Conservation (phyloP, 78 protist genomes). For the Emiliania huxleyi region DNA sequence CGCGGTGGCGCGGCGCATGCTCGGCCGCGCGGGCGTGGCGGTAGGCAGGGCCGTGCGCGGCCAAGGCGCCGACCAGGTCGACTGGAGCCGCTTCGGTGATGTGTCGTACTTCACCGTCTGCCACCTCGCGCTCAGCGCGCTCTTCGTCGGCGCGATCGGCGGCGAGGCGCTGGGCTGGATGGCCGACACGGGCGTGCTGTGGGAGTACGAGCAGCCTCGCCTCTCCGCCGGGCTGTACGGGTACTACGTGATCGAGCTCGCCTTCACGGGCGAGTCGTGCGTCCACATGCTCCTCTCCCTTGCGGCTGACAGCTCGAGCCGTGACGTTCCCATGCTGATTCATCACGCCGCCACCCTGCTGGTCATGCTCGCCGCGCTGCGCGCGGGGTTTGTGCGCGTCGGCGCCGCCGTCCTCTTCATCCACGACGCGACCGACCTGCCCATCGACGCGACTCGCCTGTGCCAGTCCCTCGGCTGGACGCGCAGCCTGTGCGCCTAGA, state of each 20-base stretch:
- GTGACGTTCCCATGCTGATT: not conserved
- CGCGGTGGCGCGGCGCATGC: too few species aligned
- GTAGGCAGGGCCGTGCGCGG: too few species aligned
- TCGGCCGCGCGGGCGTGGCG: too few species aligned
- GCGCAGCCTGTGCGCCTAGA: not conserved
- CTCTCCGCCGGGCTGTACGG: not conserved
- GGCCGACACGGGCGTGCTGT: not conserved
- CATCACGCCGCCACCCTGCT: not conserved
- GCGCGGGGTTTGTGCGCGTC: not conserved
- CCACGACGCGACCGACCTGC: conserved; percentile 1
- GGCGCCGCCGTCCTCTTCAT: not conserved
- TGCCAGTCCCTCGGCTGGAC: not conserved
- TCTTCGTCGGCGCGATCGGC: not conserved
- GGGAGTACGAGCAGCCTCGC: not conserved
- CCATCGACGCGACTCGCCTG: not conserved
- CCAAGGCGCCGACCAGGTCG: too few species aligned
- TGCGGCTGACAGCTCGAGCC: not conserved
- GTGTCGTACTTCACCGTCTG: not conserved
- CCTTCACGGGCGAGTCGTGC: not conserved
- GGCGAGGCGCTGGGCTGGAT: not conserved
- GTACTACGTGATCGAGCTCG: not conserved
- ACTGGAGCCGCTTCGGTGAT: not conserved
- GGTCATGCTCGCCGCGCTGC: not conserved
- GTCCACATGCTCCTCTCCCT: not conserved
- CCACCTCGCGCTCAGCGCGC: not conserved